These are phyloP conservation scores for Heliosperma pusillum DNA, from an alignment of 148 eudicot genomes.

Conservation along the genomic window DNA sequence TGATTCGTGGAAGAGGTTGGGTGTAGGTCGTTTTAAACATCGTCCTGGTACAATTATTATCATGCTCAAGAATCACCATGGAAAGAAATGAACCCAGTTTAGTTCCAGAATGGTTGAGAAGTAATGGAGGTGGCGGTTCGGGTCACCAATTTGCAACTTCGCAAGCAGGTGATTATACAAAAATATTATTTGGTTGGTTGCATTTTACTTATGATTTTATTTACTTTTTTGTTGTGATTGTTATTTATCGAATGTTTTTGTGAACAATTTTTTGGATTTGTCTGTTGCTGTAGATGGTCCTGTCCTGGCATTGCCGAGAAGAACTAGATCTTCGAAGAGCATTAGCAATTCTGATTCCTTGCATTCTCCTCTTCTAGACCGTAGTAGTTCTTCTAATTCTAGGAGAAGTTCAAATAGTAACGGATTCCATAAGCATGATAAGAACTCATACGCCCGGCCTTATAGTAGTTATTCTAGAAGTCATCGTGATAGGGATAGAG, in stretches of 20 bases:
- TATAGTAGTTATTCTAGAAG: conserved; percentile 62
- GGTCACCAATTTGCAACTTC: conserved; percentile 49
- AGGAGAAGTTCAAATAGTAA: conserved; percentile 51
- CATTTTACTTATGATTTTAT: background rate
- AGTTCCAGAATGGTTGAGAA: conserved; percentile 90
- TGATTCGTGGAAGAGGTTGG: conserved; percentile 4
- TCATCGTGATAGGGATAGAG: conserved; percentile 60
- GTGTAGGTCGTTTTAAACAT: background rate
- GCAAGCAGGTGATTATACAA: conserved; percentile 40
- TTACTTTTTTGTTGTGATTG: background rate
- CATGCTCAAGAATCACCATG: conserved; percentile 58
- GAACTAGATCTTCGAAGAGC: conserved; percentile 44
- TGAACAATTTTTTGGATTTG: background rate
- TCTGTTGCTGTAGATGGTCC: conserved; percentile 37
- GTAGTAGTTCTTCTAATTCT: conserved; percentile 47
- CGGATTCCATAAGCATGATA: conserved; percentile 58
- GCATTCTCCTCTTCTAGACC: conserved; percentile 32
- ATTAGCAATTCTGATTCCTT: conserved; percentile 35
- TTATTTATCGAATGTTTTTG: background rate
- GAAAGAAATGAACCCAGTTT: conserved; percentile 90
- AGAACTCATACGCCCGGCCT: conserved; percentile 32
- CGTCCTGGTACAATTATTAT: conserved; percentile 26
- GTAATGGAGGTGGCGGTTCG: conserved; percentile 59
- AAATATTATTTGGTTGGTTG: background rate
- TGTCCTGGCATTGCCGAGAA: conserved; percentile 33